These are phyloP conservation scores for Astragalus glycyphyllos DNA, from an alignment of 306 rosid species.

Conservation along the genomic window DNA sequence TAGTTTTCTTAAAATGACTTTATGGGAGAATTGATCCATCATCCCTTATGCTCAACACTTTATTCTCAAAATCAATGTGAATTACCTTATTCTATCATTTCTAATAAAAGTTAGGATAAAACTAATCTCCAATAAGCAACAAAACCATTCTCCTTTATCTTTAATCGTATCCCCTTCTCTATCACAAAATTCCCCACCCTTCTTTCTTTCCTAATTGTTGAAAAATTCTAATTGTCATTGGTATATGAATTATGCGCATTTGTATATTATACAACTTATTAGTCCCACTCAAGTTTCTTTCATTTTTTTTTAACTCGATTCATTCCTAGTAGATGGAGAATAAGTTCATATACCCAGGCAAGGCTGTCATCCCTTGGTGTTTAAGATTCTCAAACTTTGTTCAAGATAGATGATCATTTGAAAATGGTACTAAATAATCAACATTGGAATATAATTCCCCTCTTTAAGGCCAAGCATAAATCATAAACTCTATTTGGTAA, in stretches of 20 bases:
- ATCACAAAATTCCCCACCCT: constrained; percentile 41
- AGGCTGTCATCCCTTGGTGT: constrained; percentile 18
- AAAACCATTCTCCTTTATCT: constrained; percentile 40
- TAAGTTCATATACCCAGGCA: constrained; percentile 44
- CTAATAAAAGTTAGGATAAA: constrained; percentile 58
- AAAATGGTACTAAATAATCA: not conserved
- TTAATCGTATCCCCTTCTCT: constrained; percentile 50
- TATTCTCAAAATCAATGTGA: constrained; percentile 53
- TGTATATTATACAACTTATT: constrained; percentile 22
- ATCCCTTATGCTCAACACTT: constrained; percentile 61
- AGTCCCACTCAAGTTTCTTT: constrained; percentile 40
- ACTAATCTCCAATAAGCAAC: constrained; percentile 50
- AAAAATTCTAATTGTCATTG: constrained; percentile 21
- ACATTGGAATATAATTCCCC: constrained; percentile 1
- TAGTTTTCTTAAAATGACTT: constrained; percentile 34
- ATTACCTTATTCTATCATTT: constrained; percentile 44
- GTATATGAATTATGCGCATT: constrained; percentile 28
- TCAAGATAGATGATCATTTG: constrained; percentile 33
- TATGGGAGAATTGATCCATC: constrained; percentile 60
- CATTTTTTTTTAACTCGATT: constrained; percentile 32
- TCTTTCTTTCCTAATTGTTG: constrained; percentile 30
- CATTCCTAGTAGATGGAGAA: constrained; percentile 48
- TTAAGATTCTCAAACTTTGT: constrained; percentile 17
- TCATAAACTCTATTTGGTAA: too few relatives aligned
- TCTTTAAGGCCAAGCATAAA: not conserved